Percentiles rank a stretch among this genome's conserved stretches.
Evolutionary conservation across 1,284 basidiomycete genomes (phyloP).

Genomic region (Hemileia vastatrix): DNA sequence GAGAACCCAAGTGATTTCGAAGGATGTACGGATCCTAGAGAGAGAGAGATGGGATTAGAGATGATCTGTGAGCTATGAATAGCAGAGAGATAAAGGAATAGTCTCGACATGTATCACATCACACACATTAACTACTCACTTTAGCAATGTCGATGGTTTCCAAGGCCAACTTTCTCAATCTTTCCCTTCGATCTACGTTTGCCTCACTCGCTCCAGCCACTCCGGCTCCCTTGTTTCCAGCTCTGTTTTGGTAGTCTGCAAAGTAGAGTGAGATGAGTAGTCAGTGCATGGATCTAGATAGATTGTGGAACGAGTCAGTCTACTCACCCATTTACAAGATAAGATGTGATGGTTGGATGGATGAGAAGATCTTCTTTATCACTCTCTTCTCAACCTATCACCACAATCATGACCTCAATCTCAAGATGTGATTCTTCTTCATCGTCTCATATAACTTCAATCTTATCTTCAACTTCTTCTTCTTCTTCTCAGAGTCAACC

Average conservation of each 20-base stretch:
- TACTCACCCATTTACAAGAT: too few species aligned
- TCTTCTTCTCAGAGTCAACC: too few species aligned
- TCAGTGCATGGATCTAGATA: neutral
- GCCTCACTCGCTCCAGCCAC: constrained; percentile 71
- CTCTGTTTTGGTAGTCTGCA: constrained; percentile 47
- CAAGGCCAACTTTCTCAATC: constrained; percentile 73
- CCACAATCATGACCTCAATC: too few species aligned
- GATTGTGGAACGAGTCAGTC: neutral
- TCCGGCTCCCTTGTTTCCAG: constrained; percentile 44
- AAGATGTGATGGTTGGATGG: too few species aligned
- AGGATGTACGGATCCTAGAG: constrained; percentile 94
- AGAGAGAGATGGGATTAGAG: neutral
- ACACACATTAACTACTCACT: constrained; percentile 8
- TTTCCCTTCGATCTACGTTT: constrained; percentile 88
- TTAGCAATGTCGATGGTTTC: constrained; percentile 40
- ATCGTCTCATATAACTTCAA: too few species aligned
- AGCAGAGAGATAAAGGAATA: constrained; percentile 58
- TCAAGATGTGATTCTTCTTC: too few species aligned
- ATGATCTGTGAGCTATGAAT: neutral
- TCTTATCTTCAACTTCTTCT: too few species aligned
- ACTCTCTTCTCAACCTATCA: too few species aligned
- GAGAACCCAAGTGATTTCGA: constrained; percentile 87
- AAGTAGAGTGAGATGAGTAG: constrained; percentile 40
- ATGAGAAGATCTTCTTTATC: too few species aligned
- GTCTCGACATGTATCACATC: constrained; percentile 60